Evolutionary conservation across 2,329 filamentous ascomycete genomes (phyloP), one percentile per base, ranked within the genome.

Genomic region (Aureobasidium sp.): DNA sequence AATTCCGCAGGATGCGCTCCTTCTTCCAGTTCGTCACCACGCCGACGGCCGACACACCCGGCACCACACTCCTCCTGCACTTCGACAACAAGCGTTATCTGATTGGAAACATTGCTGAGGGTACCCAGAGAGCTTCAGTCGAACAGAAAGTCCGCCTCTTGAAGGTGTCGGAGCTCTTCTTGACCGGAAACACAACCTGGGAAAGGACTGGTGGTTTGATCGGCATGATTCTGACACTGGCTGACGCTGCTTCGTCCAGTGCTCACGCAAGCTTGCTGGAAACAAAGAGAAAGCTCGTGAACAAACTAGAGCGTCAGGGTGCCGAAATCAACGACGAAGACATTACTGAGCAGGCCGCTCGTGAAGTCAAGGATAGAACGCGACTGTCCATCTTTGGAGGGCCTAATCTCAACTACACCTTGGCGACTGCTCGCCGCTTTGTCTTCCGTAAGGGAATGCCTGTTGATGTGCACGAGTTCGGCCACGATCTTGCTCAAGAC

Each of bases 1-100:
- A 25, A 3, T 45, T 45, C 10, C n/a, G 14, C 10, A 59, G 42
- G 25, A 96, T 96, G 92, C 81, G 86, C 67, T 87, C 82, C 71
- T 85, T 79, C 68, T 79, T 92, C 61, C 87, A 95, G 73, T 77
- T 97, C 68, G 74, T 93, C 64, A 88, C 87, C 21, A 89, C 88
- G 63, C 93, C 93, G 14, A 94, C 93, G 66, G 88, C 87, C 63
- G 94, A 99, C 75, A 96, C 91, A 25, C 84, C 87, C 1, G 93
- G 93, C 59, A 90, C 90, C 2, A 83, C 84, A 54, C 73, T 97
- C 36, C 72, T 91, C 41, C 79, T 99, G 7, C 86, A 93, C 71
- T 92, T 91, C 70, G 89, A 93, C 68, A 83, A 85, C 68, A 87
- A 88, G 68, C 83, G 90, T 62, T 99, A 99, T 74, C 67, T 97